These are phyloP conservation scores for Oemleria cerasiformis DNA, from an alignment of 306 rosid species.

Conservation along the genomic window DNA sequence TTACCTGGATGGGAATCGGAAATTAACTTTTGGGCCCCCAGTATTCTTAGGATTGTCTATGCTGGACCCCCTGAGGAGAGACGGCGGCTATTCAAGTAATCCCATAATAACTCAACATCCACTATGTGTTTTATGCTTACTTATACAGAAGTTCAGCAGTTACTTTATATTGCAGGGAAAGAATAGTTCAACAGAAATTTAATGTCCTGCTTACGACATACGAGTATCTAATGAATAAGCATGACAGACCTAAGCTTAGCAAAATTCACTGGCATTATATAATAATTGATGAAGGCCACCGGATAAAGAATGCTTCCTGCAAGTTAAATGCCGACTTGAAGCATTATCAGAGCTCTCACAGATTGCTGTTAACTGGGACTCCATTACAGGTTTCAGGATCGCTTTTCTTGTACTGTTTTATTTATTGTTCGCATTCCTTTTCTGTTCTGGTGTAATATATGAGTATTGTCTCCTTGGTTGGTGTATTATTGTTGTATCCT, in stretches of 20 bases:
- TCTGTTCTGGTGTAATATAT: constrained; percentile 10
- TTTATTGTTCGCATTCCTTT: neutral
- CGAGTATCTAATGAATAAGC: constrained; percentile 99
- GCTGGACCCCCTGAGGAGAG: constrained; percentile 96
- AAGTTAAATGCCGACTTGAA: constrained; percentile 93
- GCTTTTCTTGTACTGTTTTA: constrained; percentile 22
- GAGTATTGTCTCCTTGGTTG: constrained; percentile 15
- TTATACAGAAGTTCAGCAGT: constrained; percentile 20
- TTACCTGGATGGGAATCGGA: constrained; percentile 99
- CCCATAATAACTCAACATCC: constrained; percentile 14
- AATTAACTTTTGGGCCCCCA: constrained; percentile 93
- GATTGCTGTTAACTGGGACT: constrained; percentile 97
- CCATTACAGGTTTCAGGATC: constrained; percentile 76
- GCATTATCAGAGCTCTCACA: constrained; percentile 92
- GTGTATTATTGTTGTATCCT: constrained; percentile 18
- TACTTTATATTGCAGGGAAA: constrained; percentile 67
- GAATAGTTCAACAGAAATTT: constrained; percentile 86
- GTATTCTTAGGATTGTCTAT: constrained; percentile 71
- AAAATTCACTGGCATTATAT: constrained; percentile 95
- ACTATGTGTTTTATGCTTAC: constrained; percentile 8
- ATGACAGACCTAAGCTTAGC: constrained; percentile 96
- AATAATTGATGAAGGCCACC: constrained; percentile 98
- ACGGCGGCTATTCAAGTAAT: constrained; percentile 89
- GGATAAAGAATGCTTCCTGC: constrained; percentile 99
- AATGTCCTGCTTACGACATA: constrained; percentile 96